A percentile compares a stretch with the other conserved stretches of the same genome.
phyloP scores from a whole-genome alignment of 805 yeast species.

The Candida corydali region DNA sequence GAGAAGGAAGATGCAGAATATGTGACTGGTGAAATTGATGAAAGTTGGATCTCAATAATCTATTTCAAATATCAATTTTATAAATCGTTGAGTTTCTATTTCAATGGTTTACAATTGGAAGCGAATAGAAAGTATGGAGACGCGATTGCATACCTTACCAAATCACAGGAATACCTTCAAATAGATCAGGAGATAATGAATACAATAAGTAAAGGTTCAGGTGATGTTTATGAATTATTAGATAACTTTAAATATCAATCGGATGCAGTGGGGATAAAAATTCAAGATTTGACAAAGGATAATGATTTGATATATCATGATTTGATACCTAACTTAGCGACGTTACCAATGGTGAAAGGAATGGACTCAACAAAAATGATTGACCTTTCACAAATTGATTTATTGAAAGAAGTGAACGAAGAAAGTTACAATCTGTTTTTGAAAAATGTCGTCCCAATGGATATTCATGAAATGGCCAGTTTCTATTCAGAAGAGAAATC shows the following conservation, averaged over 20 bases:
- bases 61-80: conserved; percentile 54
- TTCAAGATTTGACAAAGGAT: conserved; percentile 59
- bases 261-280: conserved; percentile 34
- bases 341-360: conserved; percentile 62
- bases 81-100: conserved; percentile 55
- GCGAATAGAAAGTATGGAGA: conserved; percentile 62
- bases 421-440: conserved; percentile 51
- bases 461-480: conserved; percentile 83
- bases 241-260: conserved; percentile 40
- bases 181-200: conserved; percentile 26
- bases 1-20: conserved; percentile 13
- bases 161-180: conserved; percentile 44
- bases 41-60: conserved; percentile 49
- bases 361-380: conserved; percentile 65
- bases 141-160: conserved; percentile 61
- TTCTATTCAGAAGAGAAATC: conserved; percentile 89
- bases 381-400: conserved; percentile 44
- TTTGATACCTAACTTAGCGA: conserved; percentile 54
- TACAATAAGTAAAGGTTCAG: conserved; percentile 18
- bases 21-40: conserved; percentile 27
- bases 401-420: conserved; percentile 39
- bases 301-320: conserved; percentile 90
- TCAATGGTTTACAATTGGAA: conserved; percentile 54
- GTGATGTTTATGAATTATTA: conserved; percentile 30
- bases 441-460: conserved; percentile 76